Evolutionary conservation across 352 stramenopile genomes (phyloP).

Genomic region (Ophiocytium majus): DNA sequence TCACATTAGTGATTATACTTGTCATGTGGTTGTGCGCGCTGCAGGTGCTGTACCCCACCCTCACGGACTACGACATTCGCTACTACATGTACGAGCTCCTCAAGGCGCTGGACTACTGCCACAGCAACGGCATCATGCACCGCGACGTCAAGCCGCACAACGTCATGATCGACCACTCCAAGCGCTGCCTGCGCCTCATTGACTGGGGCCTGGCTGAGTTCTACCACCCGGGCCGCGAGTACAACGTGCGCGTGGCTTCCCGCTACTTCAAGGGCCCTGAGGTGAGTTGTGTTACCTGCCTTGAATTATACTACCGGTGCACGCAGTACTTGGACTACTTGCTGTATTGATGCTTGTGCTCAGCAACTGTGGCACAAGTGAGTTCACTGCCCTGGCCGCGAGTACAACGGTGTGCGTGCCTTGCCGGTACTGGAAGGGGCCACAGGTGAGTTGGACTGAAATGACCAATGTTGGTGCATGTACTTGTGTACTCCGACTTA

Average conservation of each 20-base stretch:
- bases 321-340: conserved; percentile 98
- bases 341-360: conserved; percentile 99
- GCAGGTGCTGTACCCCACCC: conserved; percentile 97
- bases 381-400: conserved; percentile 95
- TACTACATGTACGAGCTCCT: conserved; percentile 98
- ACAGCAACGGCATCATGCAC: conserved; percentile 99
- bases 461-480: no score
- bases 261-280: conserved; percentile 95
- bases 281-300: no score
- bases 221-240: conserved; percentile 95
- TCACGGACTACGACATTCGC: conserved; percentile 88
- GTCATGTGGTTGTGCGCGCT: no score
- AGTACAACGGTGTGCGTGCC: conserved; percentile 99
- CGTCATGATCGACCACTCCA: conserved; percentile 99
- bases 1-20: no score
- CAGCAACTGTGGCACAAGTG: conserved; percentile 98
- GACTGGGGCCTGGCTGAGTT: conserved; percentile 99
- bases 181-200: conserved; percentile 95
- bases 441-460: not conserved
- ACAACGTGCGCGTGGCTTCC: conserved; percentile 98
- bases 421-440: conserved; percentile 97
- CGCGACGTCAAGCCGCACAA: conserved; percentile 99
- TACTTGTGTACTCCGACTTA: no score
- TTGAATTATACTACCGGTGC: no score
- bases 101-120: conserved; percentile 96